These are phyloP conservation scores for Plasmopara muralis DNA, from an alignment of 352 stramenopile species.

Conservation along the genomic window DNA sequence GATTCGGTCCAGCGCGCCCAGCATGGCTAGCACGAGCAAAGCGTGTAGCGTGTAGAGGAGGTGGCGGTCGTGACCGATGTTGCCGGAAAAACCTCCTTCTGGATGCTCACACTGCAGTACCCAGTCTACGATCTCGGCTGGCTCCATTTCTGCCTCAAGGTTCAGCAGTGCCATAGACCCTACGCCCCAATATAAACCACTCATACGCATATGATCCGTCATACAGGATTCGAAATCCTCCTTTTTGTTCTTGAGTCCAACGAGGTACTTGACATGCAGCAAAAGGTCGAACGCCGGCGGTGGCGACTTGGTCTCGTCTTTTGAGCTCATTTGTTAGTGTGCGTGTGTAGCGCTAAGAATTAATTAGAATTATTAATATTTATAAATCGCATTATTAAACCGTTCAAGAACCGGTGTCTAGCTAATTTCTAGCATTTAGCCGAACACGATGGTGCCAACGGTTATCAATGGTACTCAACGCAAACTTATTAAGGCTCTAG, in stretches of 20 bases:
- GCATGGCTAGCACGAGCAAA: constrained; percentile 95
- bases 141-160: constrained; percentile 75
- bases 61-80: constrained; percentile 95
- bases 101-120: constrained; percentile 92
- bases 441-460: too few species aligned
- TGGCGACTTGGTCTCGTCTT: constrained; percentile 21
- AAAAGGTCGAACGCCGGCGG: constrained; percentile 46
- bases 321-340: constrained; percentile 9
- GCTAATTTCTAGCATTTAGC: too few species aligned
- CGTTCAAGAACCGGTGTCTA: too few species aligned
- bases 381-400: too few species aligned
- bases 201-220: constrained; percentile 97
- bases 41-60: constrained; percentile 97
- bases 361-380: too few species aligned
- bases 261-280: constrained; percentile 75
- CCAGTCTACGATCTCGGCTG: constrained; percentile 90
- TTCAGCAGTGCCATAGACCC: constrained; percentile 92
- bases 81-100: constrained; percentile 93
- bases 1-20: constrained; percentile 77
- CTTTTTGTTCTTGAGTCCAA: constrained; percentile 78
- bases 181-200: constrained; percentile 98
- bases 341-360: not conserved
- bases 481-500: too few species aligned
- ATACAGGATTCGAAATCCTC: constrained; percentile 90
- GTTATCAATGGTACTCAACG: too few species aligned